Conservation (phyloP, 192 early-diverging fungal genomes). For the Entomortierella lignicola region DNA sequence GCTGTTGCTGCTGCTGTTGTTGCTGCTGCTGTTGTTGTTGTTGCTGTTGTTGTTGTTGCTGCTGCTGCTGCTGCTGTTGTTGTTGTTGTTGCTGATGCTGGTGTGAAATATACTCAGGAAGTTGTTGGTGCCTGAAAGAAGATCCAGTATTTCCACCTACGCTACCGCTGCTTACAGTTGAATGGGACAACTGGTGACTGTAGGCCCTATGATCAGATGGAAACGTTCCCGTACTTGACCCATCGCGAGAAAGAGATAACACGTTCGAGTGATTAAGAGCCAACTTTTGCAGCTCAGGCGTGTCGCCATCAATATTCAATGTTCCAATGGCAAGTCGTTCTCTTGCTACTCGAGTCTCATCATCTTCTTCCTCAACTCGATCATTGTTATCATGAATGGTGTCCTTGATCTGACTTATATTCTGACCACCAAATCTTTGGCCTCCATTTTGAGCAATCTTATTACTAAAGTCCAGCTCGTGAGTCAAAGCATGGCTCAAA, state of each 20-base stretch:
- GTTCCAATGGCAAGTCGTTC: conserved; percentile 43
- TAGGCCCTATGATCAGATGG: background rate
- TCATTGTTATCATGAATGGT: conserved; percentile 4
- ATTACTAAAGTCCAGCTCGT: conserved; percentile 21
- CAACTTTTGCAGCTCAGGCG: conserved; percentile 26
- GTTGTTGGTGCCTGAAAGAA: conserved; percentile 14
- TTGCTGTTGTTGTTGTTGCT: conserved; percentile 19
- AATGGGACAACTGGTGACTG: background rate
- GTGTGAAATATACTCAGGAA: conserved; percentile 1
- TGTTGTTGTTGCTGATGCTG: conserved; percentile 17
- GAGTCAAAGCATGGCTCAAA: conserved; percentile 24
- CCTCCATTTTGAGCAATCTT: conserved; percentile 6
- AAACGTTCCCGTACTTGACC: background rate
- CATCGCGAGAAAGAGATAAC: background rate
- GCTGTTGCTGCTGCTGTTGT: background rate
- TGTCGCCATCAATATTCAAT: conserved; percentile 46
- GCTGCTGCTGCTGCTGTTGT: background rate
- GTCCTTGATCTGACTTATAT: background rate
- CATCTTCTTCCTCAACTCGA: conserved; percentile 39
- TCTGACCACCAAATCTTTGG: conserved; percentile 8
- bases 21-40: conserved; percentile 6
- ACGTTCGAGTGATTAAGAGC: conserved; percentile 1
- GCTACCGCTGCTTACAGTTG: conserved; percentile 3
- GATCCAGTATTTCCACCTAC: background rate
- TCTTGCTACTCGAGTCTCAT: conserved; percentile 25